Base-by-base conservation (phyloP, 2,329 filamentous ascomycete genomes). In the Phialemonium atrogriseum region DNA sequence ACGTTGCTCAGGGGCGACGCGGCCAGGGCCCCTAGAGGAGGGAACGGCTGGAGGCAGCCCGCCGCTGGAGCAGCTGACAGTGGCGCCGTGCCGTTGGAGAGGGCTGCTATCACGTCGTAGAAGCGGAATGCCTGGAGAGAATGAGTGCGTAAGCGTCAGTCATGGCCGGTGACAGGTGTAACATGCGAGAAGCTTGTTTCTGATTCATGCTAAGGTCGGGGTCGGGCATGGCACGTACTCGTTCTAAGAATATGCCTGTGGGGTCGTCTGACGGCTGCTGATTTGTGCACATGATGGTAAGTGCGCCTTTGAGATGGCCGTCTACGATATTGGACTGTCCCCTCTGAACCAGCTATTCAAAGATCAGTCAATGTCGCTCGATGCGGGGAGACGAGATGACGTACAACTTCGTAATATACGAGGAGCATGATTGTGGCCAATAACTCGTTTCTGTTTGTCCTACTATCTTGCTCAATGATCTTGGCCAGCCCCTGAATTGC, bases 31-130 rank as follows among this genome's bases (percentile, higher is more conserved):
- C 68, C 58, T n/a, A 64, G 47, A 3, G 64, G 60, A 11, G 68
- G 60, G 23, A 69, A 56, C 1, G 66, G 64, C 4, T 64, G 49
- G 3, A 69, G 55, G 15, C 63, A 59, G 11, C 62, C 61, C 5
- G 61, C 58, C 10, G 63, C 61, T 3, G 68, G 64, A 4, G 66
- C 60, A 10, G 57, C 62, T 2, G 70, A 69, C 10, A 77, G 58
- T 2, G 73, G 73, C 5, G 70, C 59, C 10, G 69, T 74, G 33
- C 72, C 73, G 30, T 77, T 64, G 0, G 74, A 79, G 18, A 80
- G 55, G 2, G 75, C 73, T 5, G 73, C 68, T 34, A 78, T 78
- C 14, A 79, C 74, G 46, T 79, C 74, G 52, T 79, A 78, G 43
- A 78, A 79, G 5, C 70, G 66, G 42, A 79, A 80, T 2, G 73